Conservation (phyloP, 2,329 filamentous ascomycete genomes). For the Trichoderma afroharzianum region DNA sequence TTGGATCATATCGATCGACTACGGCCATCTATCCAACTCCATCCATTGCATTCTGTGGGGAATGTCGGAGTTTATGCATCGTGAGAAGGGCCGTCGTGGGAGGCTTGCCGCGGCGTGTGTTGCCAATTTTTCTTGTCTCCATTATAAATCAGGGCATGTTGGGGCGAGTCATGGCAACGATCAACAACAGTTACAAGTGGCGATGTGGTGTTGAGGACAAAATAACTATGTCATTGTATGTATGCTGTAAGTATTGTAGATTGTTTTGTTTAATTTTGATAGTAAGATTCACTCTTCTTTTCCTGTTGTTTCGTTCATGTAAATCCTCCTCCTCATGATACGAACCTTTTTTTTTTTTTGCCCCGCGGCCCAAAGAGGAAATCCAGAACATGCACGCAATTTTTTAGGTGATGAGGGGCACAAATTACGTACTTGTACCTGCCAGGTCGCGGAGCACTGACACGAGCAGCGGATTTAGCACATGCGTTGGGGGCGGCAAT, state of each 20-base stretch:
- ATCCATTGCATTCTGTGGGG: slow-evolving; percentile 14
- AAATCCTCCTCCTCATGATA: not conserved
- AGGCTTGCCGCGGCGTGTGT: not conserved
- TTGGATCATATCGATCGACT: slow-evolving; percentile 2
- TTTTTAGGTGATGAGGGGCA: slow-evolving; percentile 9
- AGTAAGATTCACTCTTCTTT: not conserved
- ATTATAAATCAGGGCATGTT: not conserved
- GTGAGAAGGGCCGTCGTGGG: not conserved
- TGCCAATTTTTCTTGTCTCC: not conserved
- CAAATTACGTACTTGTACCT: slow-evolving; percentile 8
- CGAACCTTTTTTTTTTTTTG: not conserved
- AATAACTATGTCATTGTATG: not conserved
- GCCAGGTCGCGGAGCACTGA: not conserved
- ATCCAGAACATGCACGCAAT: not conserved
- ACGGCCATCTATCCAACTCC: not conserved
- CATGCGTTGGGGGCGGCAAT: not conserved
- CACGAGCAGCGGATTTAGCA: not conserved
- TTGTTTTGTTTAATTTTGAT: not conserved
- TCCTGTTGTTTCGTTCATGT: not conserved
- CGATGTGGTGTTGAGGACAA: not conserved
- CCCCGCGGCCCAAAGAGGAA: slow-evolving; percentile 10
- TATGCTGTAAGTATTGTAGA: not conserved
- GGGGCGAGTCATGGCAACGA: not conserved
- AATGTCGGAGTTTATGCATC: slow-evolving; percentile 3
- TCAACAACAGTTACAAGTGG: not conserved